Conservation (phyloP, 345 rosid genomes). For the Erucastrum elatum region DNA sequence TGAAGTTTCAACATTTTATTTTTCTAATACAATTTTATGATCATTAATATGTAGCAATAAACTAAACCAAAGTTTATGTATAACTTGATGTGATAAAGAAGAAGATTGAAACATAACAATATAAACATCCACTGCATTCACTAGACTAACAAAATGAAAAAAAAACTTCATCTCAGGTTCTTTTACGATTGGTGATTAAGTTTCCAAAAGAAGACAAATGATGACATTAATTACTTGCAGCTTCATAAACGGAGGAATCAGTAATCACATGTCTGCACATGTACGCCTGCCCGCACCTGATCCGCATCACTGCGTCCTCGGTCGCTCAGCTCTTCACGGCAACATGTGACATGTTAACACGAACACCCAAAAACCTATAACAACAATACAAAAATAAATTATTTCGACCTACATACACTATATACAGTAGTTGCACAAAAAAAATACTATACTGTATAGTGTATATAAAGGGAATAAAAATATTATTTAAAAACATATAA, state of each 20-base stretch:
- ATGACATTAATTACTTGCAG: neutral
- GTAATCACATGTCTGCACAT: neutral
- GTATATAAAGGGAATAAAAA: neutral
- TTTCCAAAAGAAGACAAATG: neutral
- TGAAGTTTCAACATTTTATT: neutral
- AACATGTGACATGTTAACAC: constrained; percentile 35
- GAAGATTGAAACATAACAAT: neutral
- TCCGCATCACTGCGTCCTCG: constrained; percentile 4
- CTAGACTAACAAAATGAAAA: neutral
- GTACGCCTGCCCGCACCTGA: neutral
- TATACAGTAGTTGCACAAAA: too few species aligned
- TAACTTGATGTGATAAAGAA: neutral
- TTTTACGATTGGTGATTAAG: neutral
- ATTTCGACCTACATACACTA: neutral
- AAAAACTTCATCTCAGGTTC: neutral
- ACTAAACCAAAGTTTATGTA: neutral
- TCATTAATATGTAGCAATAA: neutral
- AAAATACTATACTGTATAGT: neutral
- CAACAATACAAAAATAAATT: neutral
- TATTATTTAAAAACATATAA: neutral
- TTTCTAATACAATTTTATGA: neutral
- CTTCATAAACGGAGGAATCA: neutral
- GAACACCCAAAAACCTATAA: neutral
- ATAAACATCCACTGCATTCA: neutral
- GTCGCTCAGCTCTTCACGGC: neutral